Base-by-base conservation (phyloP, 1,284 basidiomycete genomes). In the Austroboletus niveus region DNA sequence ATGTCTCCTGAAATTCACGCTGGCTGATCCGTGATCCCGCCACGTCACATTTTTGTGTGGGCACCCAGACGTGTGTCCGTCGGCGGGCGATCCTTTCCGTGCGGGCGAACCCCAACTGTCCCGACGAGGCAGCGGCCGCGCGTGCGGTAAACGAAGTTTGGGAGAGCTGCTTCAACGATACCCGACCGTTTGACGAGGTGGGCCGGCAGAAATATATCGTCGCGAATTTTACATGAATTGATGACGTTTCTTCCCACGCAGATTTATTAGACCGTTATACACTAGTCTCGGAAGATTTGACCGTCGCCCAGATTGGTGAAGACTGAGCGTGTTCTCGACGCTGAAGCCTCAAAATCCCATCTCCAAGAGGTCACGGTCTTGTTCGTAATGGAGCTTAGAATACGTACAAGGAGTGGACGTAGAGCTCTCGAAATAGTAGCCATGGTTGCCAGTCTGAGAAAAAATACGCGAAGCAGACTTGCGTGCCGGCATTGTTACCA, bases 171-270 rank as follows among this genome's bases (percentile, higher is more conserved):
- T 96, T 94, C 72, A 85, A 82, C 45, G 96, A 99, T 69, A 98
- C 95, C 8, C 75, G 95, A 59, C 96, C 96, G 8, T 99, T 98
- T 70, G 96, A 98, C 71, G 94, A 98, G 84, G 92, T 95, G 59
- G 54, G 72, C 61, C 15, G 1, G 32, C 45, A n/a, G 4, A 17
- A 30, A 10, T 30, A 27, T 8, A 41, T n/a, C 4, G 15, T 5
- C 15, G 45, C 47, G 48, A 43, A 49, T 40, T 31, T 39, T 20
- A 41, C 32, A 15, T n/a, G 42, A 5, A 15, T 8, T 27, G 9
- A 30, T 46, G 46, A 55, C 43, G 41, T 42, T 3, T 17, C 43
- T 51, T 70, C 57, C 49, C 61, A 59, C 54, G 47, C 53, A 70
- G 65, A 64, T 70, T 48, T 70, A 67, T 57, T 70, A 68, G 51